These are phyloP conservation scores for Cytospora mali DNA, from an alignment of 2,329 filamentous ascomycete species.

Conservation along the genomic window DNA sequence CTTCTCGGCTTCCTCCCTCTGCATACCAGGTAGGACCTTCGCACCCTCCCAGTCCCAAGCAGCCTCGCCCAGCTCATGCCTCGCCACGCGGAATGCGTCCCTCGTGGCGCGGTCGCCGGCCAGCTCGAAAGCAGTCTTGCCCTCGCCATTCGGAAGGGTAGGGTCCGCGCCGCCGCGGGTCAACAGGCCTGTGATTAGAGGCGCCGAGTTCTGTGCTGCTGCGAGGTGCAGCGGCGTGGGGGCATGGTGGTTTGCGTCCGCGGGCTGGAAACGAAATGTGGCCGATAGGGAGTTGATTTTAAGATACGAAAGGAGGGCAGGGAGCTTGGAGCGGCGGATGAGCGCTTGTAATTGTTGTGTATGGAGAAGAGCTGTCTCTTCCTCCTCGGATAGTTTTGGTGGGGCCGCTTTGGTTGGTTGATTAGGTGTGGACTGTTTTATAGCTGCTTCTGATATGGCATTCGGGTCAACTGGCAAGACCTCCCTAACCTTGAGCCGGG, in stretches of 20 bases:
- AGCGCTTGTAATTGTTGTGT: conserved; percentile 87
- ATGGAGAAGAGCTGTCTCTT: conserved; percentile 80
- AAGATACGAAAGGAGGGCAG: conserved; percentile 82
- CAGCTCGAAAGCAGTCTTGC: conserved; percentile 85
- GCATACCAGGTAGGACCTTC: conserved; percentile 71
- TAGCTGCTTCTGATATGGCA: conserved; percentile 38
- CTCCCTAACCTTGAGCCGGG: conserved; percentile 80
- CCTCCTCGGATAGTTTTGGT: conserved; percentile 75
- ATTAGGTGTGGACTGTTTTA: conserved; percentile 48
- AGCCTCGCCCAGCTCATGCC: conserved; percentile 76
- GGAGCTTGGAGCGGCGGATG: conserved; percentile 86
- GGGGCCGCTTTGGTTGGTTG: conserved; percentile 51
- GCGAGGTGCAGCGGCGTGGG: conserved; percentile 85
- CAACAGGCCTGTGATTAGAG: conserved; percentile 77
- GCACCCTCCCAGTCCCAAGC: conserved; percentile 79
- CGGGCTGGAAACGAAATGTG: conserved; percentile 75
- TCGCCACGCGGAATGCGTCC: conserved; percentile 88
- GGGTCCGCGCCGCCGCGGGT: conserved; percentile 77
- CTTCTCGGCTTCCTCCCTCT: conserved; percentile 69
- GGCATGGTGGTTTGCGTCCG: conserved; percentile 74
- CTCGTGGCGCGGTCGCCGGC: conserved; percentile 83
- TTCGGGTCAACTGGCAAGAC: conserved; percentile 66
- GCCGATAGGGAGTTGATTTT: conserved; percentile 71
- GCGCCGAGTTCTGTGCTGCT: conserved; percentile 75
- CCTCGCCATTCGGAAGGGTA: conserved; percentile 68